Percentiles rank a stretch among this genome's conserved stretches.
phyloP scores from a whole-genome alignment of 2,329 filamentous ascomycete species.

The Phoma sp. region DNA sequence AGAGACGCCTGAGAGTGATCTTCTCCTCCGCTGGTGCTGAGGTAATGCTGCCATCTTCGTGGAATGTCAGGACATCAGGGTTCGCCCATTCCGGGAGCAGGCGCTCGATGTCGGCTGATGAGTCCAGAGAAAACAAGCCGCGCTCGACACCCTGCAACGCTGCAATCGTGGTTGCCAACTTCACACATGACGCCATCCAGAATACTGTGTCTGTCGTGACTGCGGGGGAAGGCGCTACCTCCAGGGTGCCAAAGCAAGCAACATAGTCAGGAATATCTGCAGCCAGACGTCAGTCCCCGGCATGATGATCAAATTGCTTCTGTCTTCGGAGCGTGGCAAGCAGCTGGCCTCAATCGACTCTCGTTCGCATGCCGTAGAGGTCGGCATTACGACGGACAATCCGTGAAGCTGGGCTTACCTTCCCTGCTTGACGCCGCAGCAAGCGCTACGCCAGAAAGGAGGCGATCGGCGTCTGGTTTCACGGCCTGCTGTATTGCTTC shows the following conservation, averaged over 20 bases:
- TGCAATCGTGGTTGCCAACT: conserved; percentile 35
- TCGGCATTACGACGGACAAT: too few relatives aligned
- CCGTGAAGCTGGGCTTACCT: conserved; percentile 11
- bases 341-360: too few relatives aligned
- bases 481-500: conserved; percentile 28
- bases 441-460: conserved; percentile 28
- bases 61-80: conserved; percentile 25
- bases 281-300: neutral
- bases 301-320: too few relatives aligned
- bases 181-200: conserved; percentile 42
- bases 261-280: conserved; percentile 19
- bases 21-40: conserved; percentile 24
- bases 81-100: conserved; percentile 35
- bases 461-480: conserved; percentile 20
- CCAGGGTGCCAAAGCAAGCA: conserved; percentile 23
- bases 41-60: conserved; percentile 14
- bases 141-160: conserved; percentile 40
- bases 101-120: conserved; percentile 26
- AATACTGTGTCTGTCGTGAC: conserved; percentile 31
- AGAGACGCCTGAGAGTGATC: conserved; percentile 28
- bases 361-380: too few relatives aligned
- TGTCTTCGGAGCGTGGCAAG: too few relatives aligned
- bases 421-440: conserved; percentile 26
- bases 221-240: conserved; percentile 20
- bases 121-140: conserved; percentile 33